A percentile compares a stretch with the other conserved stretches of the same genome.
phyloP scores from a whole-genome alignment of 768 basidiomycete genomes.

The Lepiota brunneoincarnata region DNA sequence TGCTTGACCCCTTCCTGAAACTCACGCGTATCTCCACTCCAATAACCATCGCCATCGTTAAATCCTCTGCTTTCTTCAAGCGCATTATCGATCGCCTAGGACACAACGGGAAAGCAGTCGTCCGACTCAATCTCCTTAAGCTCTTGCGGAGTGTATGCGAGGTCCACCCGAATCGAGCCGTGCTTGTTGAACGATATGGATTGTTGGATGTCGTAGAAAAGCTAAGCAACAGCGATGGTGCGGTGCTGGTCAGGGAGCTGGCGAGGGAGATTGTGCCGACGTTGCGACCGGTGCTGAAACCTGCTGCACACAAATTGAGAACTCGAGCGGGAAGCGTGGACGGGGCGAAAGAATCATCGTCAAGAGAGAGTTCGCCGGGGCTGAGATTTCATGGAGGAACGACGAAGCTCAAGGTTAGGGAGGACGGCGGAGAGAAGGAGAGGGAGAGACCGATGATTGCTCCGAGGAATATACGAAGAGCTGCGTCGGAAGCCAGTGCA shows the following conservation, averaged over 20 bases:
- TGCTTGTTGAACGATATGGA: constrained; percentile 80
- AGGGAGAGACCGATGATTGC: constrained; percentile 11
- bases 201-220: constrained; percentile 77
- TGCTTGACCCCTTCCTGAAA: constrained; percentile 92
- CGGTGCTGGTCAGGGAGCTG: constrained; percentile 87
- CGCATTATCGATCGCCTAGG: constrained; percentile 79
- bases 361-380: constrained; percentile 8
- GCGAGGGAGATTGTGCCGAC: constrained; percentile 83
- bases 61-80: constrained; percentile 78
- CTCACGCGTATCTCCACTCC: constrained; percentile 77
- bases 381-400: neutral
- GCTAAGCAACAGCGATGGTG: constrained; percentile 74
- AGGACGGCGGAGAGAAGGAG: constrained; percentile 3
- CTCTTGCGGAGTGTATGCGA: constrained; percentile 87
- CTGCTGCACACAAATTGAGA: constrained; percentile 9
- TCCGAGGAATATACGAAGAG: constrained; percentile 14
- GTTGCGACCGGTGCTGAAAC: constrained; percentile 62
- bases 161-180: constrained; percentile 80
- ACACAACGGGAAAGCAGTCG: constrained; percentile 75
- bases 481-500: constrained; percentile 12
- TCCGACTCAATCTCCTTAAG: constrained; percentile 85
- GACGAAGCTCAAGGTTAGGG: constrained; percentile 6
- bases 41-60: constrained; percentile 75
- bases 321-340: constrained; percentile 12
- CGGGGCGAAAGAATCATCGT: constrained; percentile 7